Percentiles rank a stretch among this genome's conserved stretches.
phyloP scores from a whole-genome alignment of 441 rosid species.

The Hura crepitans region DNA sequence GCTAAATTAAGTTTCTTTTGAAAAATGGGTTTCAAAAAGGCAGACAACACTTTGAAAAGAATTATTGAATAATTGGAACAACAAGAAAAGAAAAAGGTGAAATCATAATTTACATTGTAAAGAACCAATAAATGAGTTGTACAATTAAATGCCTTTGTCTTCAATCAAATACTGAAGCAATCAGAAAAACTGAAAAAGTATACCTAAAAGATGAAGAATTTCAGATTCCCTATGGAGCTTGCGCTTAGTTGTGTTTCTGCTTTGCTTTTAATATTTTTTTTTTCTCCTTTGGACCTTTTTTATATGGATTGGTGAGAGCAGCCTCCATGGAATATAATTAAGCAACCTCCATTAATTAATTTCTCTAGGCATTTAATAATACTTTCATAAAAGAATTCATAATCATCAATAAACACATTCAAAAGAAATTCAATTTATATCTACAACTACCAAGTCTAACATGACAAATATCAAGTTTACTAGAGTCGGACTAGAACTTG shows the following conservation, averaged over 20 bases:
- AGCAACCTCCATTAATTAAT: too few species aligned
- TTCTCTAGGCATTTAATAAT: too few species aligned
- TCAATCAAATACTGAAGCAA: slow-evolving; percentile 17
- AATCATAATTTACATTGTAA: slow-evolving; percentile 1
- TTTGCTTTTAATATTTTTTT: neutral
- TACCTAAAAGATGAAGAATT: neutral
- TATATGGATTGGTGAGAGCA: too few species aligned
- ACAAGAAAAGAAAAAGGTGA: neutral
- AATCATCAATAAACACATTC: too few species aligned
- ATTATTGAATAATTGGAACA: slow-evolving; percentile 1
- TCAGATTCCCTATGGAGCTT: slow-evolving; percentile 13
- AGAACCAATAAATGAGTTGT: slow-evolving; percentile 15
- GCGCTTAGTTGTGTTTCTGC: slow-evolving; percentile 4
- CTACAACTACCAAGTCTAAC: too few species aligned
- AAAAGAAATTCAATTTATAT: too few species aligned
- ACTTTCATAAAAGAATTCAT: too few species aligned
- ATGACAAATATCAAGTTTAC: too few species aligned
- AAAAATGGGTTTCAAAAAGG: neutral
- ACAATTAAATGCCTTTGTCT: slow-evolving; percentile 7
- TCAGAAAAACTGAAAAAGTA: slow-evolving; percentile 3
- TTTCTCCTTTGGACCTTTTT: neutral
- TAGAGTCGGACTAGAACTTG: too few species aligned
- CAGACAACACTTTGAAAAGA: slow-evolving; percentile 6
- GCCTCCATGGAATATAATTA: too few species aligned
- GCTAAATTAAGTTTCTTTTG: neutral